phyloP scores from a whole-genome alignment of 2,329 filamentous ascomycete genomes.

The Fusarium setosum region DNA sequence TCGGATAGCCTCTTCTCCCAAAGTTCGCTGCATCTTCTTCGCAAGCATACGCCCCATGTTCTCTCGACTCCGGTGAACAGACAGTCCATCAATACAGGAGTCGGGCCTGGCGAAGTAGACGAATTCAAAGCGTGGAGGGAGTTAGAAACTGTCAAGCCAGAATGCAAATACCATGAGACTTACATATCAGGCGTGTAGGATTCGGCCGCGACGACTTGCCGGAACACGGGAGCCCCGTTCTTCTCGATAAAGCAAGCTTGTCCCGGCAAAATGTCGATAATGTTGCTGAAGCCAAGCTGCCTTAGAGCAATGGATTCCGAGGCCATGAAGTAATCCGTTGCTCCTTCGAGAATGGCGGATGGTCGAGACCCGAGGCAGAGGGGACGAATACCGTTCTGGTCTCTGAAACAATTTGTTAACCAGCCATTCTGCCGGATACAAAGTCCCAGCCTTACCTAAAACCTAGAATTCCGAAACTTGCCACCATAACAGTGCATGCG shows the following conservation, averaged over 20 bases:
- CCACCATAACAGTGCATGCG: conserved; percentile 85
- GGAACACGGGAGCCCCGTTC: conserved; percentile 77
- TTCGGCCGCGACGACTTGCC: conserved; percentile 75
- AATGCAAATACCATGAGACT: not conserved
- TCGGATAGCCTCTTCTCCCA: conserved; percentile 76
- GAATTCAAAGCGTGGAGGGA: conserved; percentile 13
- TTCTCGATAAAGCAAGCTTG: conserved; percentile 89
- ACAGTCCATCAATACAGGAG: conserved; percentile 86
- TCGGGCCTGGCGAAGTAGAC: conserved; percentile 90
- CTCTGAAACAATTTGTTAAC: too few species aligned
- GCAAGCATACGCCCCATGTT: conserved; percentile 88
- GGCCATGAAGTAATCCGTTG: conserved; percentile 88
- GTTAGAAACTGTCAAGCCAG: not conserved
- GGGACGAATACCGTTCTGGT: conserved; percentile 78
- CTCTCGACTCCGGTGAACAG: conserved; percentile 83
- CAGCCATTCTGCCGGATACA: conserved; percentile 58
- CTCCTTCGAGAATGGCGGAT: conserved; percentile 69
- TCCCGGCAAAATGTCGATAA: conserved; percentile 82
- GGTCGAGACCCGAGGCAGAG: conserved; percentile 81
- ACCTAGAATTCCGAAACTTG: conserved; percentile 81
- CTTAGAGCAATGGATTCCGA: conserved; percentile 87
- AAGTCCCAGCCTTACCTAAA: conserved; percentile 67
- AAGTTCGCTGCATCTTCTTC: conserved; percentile 72
- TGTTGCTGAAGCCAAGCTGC: conserved; percentile 82
- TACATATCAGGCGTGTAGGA: conserved; percentile 77